phyloP scores from a whole-genome alignment of 2,329 filamentous ascomycete genomes.

The Aureobasidium pullulans region DNA sequence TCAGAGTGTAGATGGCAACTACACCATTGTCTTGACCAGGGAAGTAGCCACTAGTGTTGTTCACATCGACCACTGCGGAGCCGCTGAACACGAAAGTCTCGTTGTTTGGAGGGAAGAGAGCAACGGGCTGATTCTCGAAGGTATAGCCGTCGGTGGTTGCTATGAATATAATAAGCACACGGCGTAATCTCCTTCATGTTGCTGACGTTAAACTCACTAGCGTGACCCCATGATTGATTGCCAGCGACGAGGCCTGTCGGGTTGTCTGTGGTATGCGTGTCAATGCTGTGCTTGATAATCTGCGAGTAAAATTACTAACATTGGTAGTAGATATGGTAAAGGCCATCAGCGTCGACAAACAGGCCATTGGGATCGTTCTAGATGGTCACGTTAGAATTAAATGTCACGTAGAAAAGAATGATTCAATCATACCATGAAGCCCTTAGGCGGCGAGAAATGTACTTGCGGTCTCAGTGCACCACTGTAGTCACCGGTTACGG shows the following conservation, averaged over 20 bases:
- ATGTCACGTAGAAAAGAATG: constrained; percentile 17
- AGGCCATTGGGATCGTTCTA: constrained; percentile 59
- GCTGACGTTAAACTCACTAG: constrained; percentile 20
- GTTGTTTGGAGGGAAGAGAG: constrained; percentile 50
- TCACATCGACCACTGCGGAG: constrained; percentile 51
- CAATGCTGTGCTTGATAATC: too few species aligned
- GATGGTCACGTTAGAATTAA: neutral
- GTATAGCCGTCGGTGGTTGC: constrained; percentile 53
- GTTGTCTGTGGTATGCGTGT: constrained; percentile 33
- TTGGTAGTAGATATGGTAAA: constrained; percentile 61
- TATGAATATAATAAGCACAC: constrained; percentile 22
- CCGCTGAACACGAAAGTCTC: constrained; percentile 48
- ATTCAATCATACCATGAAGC: constrained; percentile 13
- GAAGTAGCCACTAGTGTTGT: constrained; percentile 62
- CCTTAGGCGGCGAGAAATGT: constrained; percentile 17
- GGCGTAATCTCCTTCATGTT: too few species aligned
- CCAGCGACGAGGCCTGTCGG: constrained; percentile 44
- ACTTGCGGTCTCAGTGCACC: constrained; percentile 17
- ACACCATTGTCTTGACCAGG: constrained; percentile 53
- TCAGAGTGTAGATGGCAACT: constrained; percentile 52
- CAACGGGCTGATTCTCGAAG: constrained; percentile 59
- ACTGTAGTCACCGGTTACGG: constrained; percentile 17
- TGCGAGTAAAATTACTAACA: constrained; percentile 30
- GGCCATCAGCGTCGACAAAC: constrained; percentile 50
- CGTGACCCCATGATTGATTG: constrained; percentile 62